Conservation (phyloP, 495 filamentous ascomycete genomes). For the Collariella sp. region DNA sequence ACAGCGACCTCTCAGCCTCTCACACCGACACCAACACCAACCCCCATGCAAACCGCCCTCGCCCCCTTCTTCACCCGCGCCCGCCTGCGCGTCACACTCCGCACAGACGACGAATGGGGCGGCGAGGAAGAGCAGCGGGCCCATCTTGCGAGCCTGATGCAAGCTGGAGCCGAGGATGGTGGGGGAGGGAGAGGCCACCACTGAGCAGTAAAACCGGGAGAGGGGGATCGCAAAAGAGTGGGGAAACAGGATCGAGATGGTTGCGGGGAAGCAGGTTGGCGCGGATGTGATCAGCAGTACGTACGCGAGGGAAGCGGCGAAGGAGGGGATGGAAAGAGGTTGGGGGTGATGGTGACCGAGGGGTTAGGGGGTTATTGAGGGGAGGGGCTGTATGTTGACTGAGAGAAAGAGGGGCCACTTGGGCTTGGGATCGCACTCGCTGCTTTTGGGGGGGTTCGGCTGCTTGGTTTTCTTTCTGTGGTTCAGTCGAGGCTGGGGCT, state of each 20-base stretch:
- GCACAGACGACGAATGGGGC: constrained; percentile 62
- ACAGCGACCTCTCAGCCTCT: too few relatives aligned
- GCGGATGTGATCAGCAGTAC: constrained; percentile 68
- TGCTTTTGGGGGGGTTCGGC: too few relatives aligned
- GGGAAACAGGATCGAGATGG: constrained; percentile 61
- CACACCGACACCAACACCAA: constrained; percentile 19
- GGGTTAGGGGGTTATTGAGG: constrained; percentile 52
- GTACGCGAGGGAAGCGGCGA: constrained; percentile 57
- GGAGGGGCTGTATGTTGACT: constrained; percentile 43
- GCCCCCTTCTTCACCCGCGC: constrained; percentile 61
- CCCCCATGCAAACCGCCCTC: constrained; percentile 44
- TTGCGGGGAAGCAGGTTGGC: constrained; percentile 48
- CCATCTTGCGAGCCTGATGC: constrained; percentile 46
- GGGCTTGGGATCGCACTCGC: too few relatives aligned
- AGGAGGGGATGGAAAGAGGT: constrained; percentile 39
- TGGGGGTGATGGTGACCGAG: constrained; percentile 57
- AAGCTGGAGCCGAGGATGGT: constrained; percentile 45
- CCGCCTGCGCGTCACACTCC: constrained; percentile 61
- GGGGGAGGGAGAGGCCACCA: too few relatives aligned
- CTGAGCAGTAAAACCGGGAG: too few relatives aligned
- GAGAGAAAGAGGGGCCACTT: too few relatives aligned
- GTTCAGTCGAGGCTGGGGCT: too few relatives aligned
- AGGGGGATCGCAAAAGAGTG: constrained; percentile 60
- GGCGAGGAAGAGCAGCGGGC: constrained; percentile 47
- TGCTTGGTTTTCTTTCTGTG: too few relatives aligned